Evolutionary conservation across 2,329 filamentous ascomycete species (phyloP).

Genomic region (Xylaria sp.): DNA sequence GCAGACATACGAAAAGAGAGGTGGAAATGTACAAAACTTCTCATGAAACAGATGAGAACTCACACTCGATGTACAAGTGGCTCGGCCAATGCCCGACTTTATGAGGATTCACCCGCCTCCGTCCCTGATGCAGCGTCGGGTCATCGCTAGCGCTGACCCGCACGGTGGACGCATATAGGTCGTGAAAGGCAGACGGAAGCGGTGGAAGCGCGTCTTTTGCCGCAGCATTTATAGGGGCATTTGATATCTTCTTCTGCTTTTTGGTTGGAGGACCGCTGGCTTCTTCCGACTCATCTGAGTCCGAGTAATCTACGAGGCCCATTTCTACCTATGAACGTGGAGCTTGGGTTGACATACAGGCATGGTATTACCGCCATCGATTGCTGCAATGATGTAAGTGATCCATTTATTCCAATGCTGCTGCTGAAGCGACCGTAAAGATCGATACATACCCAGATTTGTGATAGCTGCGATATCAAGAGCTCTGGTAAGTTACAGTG

Average conservation of each 20-base stretch:
- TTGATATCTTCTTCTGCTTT: constrained; percentile 43
- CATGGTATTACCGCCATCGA: not conserved
- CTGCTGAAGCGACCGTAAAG: not conserved
- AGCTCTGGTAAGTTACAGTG: not conserved
- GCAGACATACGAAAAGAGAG: not conserved
- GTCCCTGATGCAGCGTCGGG: constrained; percentile 84
- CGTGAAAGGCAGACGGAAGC: constrained; percentile 82
- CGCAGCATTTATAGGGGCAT: constrained; percentile 1
- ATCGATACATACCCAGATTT: not conserved
- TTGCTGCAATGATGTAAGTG: not conserved
- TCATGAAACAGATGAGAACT: constrained; percentile 52
- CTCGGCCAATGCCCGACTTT: constrained; percentile 91
- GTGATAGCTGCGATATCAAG: not conserved
- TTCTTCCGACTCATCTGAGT: constrained; percentile 39
- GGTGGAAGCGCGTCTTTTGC: constrained; percentile 62
- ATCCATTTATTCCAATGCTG: not conserved
- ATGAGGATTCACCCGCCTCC: constrained; percentile 84
- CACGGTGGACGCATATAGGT: constrained; percentile 87
- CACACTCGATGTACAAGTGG: constrained; percentile 94
- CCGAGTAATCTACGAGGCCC: constrained; percentile 56
- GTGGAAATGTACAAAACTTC: not conserved
- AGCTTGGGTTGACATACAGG: not conserved
- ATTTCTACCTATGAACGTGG: constrained; percentile 35
- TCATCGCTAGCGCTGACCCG: constrained; percentile 83
- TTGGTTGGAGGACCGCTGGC: constrained; percentile 35